Conservation (phyloP, 2,329 filamentous ascomycete species). For the Sporothrix inflata region DNA sequence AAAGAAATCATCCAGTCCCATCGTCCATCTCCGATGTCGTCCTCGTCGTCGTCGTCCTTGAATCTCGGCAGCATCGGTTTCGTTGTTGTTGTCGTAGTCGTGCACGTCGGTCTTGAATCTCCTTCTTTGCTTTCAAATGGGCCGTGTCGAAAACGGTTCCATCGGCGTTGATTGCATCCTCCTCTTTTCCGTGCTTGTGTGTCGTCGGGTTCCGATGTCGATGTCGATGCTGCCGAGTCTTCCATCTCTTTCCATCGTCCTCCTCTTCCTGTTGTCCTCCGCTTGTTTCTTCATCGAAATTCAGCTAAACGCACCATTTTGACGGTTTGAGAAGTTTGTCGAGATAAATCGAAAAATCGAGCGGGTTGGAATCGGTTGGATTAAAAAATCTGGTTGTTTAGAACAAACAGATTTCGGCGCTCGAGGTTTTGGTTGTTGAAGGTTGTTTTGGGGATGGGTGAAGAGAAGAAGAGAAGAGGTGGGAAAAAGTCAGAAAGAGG, state of each 20-base stretch:
- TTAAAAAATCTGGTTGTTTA: conserved; percentile 51
- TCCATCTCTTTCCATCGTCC: background rate
- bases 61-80: conserved; percentile 18
- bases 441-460: background rate
- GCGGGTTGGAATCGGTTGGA: conserved; percentile 44
- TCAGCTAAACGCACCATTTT: conserved; percentile 63
- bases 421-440: conserved; percentile 42
- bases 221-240: conserved; percentile 11
- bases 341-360: conserved; percentile 47
- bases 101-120: background rate
- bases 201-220: background rate
- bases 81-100: background rate
- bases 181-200: background rate
- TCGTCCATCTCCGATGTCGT: background rate
- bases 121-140: background rate
- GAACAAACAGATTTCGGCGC: conserved; percentile 56
- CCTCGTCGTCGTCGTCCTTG: background rate
- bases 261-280: background rate
- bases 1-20: background rate
- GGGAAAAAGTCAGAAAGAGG: conserved; percentile 37
- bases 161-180: background rate
- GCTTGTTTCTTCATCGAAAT: background rate
- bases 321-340: conserved; percentile 55
- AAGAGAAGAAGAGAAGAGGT: conserved; percentile 24
- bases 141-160: background rate